These are phyloP conservation scores for Hepatocystis sp. DNA, from an alignment of 169 alveolate genomes.

Conservation along the genomic window DNA sequence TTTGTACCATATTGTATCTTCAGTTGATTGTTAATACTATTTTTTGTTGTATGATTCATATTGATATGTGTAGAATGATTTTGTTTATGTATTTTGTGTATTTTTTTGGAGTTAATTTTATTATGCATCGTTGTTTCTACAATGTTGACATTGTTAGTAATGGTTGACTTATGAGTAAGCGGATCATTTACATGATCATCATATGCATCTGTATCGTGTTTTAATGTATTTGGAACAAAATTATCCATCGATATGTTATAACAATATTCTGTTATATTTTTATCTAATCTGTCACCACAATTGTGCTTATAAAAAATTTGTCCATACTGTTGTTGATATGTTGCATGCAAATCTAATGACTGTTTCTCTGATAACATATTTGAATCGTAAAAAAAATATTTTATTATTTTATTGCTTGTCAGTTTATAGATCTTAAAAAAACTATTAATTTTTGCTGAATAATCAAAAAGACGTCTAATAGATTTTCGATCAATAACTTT, in stretches of 20 bases:
- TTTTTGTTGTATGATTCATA: no score
- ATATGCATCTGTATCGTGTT: background rate
- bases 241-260: constrained; percentile 11
- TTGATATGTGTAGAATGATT: no score
- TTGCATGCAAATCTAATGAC: constrained; percentile 42
- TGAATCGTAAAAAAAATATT: constrained; percentile 67
- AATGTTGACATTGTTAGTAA: no score
- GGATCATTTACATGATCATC: no score
- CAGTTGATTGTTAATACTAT: no score
- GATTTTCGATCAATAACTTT: constrained; percentile 55
- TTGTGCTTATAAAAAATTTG: constrained; percentile 27
- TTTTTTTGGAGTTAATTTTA: no score
- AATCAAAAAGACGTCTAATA: constrained; percentile 49
- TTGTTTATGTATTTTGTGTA: no score
- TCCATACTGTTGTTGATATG: constrained; percentile 36
- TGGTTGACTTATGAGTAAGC: no score
- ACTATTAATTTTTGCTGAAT: constrained; percentile 51
- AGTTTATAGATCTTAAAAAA: constrained; percentile 50
- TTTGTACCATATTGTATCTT: no score
- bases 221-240: background rate
- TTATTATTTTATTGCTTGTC: constrained; percentile 26
- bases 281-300: constrained; percentile 6
- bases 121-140: no score
- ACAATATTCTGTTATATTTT: constrained; percentile 29
- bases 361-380: constrained; percentile 36